Conservation (phyloP, 1,284 basidiomycete species). For the Leccinum fuscescens region DNA sequence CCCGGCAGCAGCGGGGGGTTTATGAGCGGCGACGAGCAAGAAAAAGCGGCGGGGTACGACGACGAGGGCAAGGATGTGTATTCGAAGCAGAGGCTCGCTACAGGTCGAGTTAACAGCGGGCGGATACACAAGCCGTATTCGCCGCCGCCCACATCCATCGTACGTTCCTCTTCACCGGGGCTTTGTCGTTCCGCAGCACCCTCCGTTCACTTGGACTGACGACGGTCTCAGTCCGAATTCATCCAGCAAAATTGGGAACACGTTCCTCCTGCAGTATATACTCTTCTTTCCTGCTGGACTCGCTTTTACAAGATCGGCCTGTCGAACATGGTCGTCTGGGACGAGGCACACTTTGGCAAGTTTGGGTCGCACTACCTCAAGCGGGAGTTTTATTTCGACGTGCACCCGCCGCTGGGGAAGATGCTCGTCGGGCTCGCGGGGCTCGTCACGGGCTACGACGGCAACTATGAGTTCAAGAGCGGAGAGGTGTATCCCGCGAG, state of each 20-base stretch:
- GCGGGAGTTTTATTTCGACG: conserved; percentile 94
- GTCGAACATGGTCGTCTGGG: conserved; percentile 90
- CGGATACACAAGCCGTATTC: conserved; percentile 55
- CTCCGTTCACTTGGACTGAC: not conserved
- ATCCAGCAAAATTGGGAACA: conserved; percentile 81
- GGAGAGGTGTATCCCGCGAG: conserved; percentile 81
- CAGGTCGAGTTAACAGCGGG: conserved; percentile 54
- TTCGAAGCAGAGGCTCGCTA: conserved; percentile 54
- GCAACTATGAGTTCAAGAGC: conserved; percentile 92
- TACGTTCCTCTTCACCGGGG: conserved; percentile 37
- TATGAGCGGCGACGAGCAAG: conserved; percentile 37
- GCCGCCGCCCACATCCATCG: conserved; percentile 70
- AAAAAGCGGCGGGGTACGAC: conserved; percentile 44
- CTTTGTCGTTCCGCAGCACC: conserved; percentile 6
- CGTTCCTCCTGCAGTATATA: conserved; percentile 84
- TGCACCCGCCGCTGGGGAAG: conserved; percentile 98
- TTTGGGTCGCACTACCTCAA: conserved; percentile 97
- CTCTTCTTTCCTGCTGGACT: conserved; percentile 90
- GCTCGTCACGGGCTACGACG: conserved; percentile 88
- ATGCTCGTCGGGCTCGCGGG: conserved; percentile 97
- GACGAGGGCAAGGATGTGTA: conserved; percentile 77
- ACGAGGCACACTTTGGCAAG: conserved; percentile 98
- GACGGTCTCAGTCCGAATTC: conserved; percentile 61
- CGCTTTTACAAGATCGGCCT: conserved; percentile 94
- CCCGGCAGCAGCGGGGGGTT: conserved; percentile 39